Percentiles rank a stretch among this genome's conserved stretches.
Evolutionary conservation across 768 basidiomycete genomes (phyloP).

Genomic region (Tubosaeta sp.): DNA sequence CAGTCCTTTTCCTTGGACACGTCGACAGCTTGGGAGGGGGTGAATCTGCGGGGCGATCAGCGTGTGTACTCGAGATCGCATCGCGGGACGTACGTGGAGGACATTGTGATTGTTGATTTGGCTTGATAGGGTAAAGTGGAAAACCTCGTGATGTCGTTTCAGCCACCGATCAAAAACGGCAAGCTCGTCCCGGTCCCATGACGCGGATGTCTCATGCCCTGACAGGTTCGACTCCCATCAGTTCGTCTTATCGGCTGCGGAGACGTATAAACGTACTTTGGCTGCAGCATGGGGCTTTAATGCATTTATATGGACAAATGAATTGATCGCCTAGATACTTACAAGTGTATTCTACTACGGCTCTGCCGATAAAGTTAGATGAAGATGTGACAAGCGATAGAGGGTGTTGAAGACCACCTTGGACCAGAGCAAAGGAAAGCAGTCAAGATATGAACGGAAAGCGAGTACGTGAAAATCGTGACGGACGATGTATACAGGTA

Average conservation of each 20-base stretch:
- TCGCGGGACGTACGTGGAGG: slow-evolving; percentile 21
- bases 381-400: background rate
- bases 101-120: slow-evolving; percentile 10
- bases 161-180: background rate
- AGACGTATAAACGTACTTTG: no score
- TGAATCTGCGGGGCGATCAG: slow-evolving; percentile 43
- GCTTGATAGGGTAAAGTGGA: background rate
- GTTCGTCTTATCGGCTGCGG: background rate
- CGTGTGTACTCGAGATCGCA: background rate
- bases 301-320: no score
- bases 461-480: slow-evolving; percentile 11
- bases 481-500: slow-evolving; percentile 1
- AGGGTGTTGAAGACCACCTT: slow-evolving; percentile 6
- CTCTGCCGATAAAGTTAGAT: slow-evolving; percentile 12
- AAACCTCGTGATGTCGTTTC: background rate
- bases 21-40: slow-evolving; percentile 52
- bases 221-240: background rate
- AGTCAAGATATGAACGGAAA: slow-evolving; percentile 10
- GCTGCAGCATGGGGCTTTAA: no score
- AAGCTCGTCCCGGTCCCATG: background rate
- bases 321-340: background rate
- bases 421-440: slow-evolving; percentile 14
- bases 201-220: background rate
- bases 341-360: slow-evolving; percentile 6
- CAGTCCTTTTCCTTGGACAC: slow-evolving; percentile 69